Evolutionary conservation across 1,139 yeast genomes (phyloP).

Genomic region (Hyphopichia buzzinii): DNA sequence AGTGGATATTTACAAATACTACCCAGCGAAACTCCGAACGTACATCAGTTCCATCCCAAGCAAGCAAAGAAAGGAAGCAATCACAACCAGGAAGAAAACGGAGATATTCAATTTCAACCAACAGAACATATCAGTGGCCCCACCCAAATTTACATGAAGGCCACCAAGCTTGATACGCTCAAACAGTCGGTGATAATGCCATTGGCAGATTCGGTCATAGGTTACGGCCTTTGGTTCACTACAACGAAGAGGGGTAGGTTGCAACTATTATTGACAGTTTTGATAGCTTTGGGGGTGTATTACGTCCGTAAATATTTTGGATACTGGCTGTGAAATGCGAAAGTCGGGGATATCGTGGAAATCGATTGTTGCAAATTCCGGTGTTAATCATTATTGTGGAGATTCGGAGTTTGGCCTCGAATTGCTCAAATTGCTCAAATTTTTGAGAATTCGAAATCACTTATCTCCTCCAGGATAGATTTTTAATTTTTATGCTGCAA

Average conservation of each 20-base stretch:
- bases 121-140: constrained; percentile 33
- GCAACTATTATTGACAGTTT: constrained; percentile 9
- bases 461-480: too few relatives aligned
- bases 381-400: too few relatives aligned
- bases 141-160: constrained; percentile 43
- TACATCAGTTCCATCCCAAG: constrained; percentile 16
- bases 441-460: too few relatives aligned
- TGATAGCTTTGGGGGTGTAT: constrained; percentile 8
- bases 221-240: constrained; percentile 37
- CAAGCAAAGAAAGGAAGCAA: background rate
- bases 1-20: constrained; percentile 42
- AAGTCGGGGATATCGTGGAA: background rate
- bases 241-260: constrained; percentile 43
- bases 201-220: constrained; percentile 34
- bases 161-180: constrained; percentile 37
- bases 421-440: too few relatives aligned
- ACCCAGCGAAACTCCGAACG: constrained; percentile 24
- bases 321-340: background rate
- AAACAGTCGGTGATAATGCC: constrained; percentile 28
- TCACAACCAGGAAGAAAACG: background rate
- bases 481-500: too few relatives aligned
- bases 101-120: background rate
- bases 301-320: background rate
- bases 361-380: background rate
- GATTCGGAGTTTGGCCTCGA: too few relatives aligned